phyloP scores from a whole-genome alignment of 2,329 filamentous ascomycete species.

The Thermothelomyces thermophilus region DNA sequence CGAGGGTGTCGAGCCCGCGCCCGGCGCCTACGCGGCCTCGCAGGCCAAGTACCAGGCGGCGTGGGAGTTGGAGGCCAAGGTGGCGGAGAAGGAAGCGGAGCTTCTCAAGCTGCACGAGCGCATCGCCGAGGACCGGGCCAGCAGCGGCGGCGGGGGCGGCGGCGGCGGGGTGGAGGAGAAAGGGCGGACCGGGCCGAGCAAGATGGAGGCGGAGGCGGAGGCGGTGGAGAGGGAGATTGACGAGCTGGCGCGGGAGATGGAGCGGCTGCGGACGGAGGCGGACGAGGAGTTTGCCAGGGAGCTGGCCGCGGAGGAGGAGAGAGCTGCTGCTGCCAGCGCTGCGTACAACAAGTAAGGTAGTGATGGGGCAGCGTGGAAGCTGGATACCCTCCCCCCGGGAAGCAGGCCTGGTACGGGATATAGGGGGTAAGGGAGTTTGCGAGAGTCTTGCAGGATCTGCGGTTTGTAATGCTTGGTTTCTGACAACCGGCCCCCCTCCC shows the following conservation, averaged over 20 bases:
- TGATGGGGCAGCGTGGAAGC: too few species aligned
- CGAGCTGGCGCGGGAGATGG: slow-evolving; percentile 33
- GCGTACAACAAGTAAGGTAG: too few species aligned
- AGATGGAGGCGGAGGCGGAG: slow-evolving; percentile 22
- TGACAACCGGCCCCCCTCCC: too few species aligned
- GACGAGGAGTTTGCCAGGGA: slow-evolving; percentile 43
- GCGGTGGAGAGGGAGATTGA: slow-evolving; percentile 34
- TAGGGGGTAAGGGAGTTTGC: too few species aligned
- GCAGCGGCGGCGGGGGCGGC: neutral
- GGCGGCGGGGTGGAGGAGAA: neutral
- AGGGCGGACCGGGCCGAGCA: slow-evolving; percentile 12
- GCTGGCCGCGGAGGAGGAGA: slow-evolving; percentile 30
- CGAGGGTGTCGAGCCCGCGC: neutral
- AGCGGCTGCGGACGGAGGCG: slow-evolving; percentile 36
- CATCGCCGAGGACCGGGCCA: slow-evolving; percentile 20
- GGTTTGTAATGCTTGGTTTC: too few species aligned
- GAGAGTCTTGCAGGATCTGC: too few species aligned
- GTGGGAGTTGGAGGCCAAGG: slow-evolving; percentile 31
- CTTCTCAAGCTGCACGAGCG: slow-evolving; percentile 23
- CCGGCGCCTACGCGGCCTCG: slow-evolving; percentile 24
- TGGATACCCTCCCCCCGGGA: too few species aligned
- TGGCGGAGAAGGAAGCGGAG: slow-evolving; percentile 29
- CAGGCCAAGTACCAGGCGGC: slow-evolving; percentile 33
- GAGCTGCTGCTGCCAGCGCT: too few species aligned
- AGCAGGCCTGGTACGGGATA: too few species aligned